These are phyloP conservation scores for Albifimbria verrucaria DNA, from an alignment of 2,329 filamentous ascomycete species.

Conservation along the genomic window DNA sequence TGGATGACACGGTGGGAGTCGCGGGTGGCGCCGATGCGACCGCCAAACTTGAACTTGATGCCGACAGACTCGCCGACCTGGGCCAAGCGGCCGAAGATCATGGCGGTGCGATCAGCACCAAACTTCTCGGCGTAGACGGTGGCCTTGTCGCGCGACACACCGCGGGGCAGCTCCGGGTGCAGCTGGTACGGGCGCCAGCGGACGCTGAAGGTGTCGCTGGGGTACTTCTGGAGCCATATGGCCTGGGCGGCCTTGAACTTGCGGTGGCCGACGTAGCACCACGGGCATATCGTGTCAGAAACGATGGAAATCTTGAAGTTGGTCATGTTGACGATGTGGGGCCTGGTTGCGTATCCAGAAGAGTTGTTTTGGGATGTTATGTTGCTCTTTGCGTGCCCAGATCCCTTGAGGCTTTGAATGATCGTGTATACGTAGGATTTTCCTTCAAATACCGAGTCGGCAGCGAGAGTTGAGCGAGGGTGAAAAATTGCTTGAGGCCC, in stretches of 20 bases:
- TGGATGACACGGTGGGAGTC: constrained; percentile 68
- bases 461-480: background rate
- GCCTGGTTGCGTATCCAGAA: background rate
- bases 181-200: constrained; percentile 46
- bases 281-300: constrained; percentile 49
- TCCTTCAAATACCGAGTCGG: background rate
- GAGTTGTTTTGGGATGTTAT: background rate
- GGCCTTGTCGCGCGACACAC: constrained; percentile 31
- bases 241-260: constrained; percentile 44
- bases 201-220: constrained; percentile 57
- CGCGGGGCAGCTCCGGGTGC: constrained; percentile 27
- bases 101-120: constrained; percentile 56
- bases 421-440: background rate
- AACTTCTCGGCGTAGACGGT: constrained; percentile 46
- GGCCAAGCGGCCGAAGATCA: constrained; percentile 26
- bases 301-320: constrained; percentile 42
- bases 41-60: constrained; percentile 54
- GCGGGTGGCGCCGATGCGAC: constrained; percentile 71
- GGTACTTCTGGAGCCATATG: constrained; percentile 35
- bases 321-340: constrained; percentile 52
- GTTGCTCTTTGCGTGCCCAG: background rate
- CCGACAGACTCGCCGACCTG: constrained; percentile 29
- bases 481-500: background rate
- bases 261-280: constrained; percentile 47
- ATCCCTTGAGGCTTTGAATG: background rate